Percentiles rank a stretch among this genome's conserved stretches.
Conservation (phyloP, 2,329 filamentous ascomycete species). For the Trichoderma atrobrunneum region DNA sequence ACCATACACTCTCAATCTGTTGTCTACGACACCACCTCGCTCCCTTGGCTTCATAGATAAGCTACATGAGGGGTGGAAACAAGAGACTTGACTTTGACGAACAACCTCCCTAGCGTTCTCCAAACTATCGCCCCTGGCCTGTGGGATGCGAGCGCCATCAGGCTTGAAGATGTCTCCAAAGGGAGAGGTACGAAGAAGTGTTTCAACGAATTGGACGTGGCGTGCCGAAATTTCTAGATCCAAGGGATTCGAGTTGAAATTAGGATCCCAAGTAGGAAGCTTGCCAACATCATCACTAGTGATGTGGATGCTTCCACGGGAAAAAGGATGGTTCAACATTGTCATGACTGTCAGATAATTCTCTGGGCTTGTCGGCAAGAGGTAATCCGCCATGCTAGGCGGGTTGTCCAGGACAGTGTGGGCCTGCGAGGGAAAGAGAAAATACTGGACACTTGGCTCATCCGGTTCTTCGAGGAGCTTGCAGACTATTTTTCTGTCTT, state of each 20-base stretch:
- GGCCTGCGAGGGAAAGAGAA: slow-evolving; percentile 33
- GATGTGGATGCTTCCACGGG: slow-evolving; percentile 58
- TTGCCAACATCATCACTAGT: slow-evolving; percentile 39
- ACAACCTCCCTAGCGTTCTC: slow-evolving; percentile 39
- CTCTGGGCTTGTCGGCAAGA: slow-evolving; percentile 24
- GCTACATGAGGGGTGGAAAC: slow-evolving; percentile 51
- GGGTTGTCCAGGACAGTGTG: slow-evolving; percentile 27
- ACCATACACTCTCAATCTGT: slow-evolving; percentile 43
- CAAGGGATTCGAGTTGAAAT: slow-evolving; percentile 44
- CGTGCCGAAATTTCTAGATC: slow-evolving; percentile 53
- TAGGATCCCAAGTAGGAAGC: slow-evolving; percentile 35
- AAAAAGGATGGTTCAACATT: slow-evolving; percentile 59
- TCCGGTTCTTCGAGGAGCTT: slow-evolving; percentile 27
- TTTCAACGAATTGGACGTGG: slow-evolving; percentile 43
- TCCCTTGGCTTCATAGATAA: slow-evolving; percentile 47
- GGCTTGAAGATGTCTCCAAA: slow-evolving; percentile 39
- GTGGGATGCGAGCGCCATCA: slow-evolving; percentile 31
- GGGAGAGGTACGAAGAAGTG: slow-evolving; percentile 36
- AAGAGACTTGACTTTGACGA: slow-evolving; percentile 33
- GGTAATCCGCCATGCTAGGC: slow-evolving; percentile 21
- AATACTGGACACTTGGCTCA: slow-evolving; percentile 34
- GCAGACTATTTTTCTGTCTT: slow-evolving; percentile 3
- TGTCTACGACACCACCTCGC: slow-evolving; percentile 45
- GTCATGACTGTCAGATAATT: slow-evolving; percentile 55
- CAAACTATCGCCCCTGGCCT: slow-evolving; percentile 27